These are phyloP conservation scores for Chaetomium fimeti DNA, from an alignment of 495 filamentous ascomycete species.

Conservation along the genomic window DNA sequence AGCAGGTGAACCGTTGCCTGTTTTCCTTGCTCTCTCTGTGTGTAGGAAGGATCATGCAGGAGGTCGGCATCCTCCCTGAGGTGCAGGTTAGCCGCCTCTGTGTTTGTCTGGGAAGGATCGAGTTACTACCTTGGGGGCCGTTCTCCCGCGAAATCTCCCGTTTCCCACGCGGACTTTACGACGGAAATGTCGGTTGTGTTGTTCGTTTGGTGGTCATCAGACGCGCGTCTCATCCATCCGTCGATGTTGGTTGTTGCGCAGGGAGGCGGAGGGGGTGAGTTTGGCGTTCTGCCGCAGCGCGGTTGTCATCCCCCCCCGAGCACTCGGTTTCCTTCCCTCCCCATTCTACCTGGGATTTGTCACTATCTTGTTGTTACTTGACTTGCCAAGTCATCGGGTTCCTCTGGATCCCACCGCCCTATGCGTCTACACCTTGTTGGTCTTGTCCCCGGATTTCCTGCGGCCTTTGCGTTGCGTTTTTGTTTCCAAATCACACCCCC, in stretches of 20 bases:
- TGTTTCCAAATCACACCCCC: neutral
- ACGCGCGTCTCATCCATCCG: neutral
- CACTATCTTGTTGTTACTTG: no score
- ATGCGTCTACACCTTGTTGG: no score
- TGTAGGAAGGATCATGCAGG: neutral
- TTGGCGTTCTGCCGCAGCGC: neutral
- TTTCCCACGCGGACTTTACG: no score
- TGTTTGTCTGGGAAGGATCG: neutral
- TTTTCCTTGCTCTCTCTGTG: neutral
- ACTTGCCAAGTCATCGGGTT: no score
- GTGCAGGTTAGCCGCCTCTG: neutral
- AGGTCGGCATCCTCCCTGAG: neutral
- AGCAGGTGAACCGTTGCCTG: no score
- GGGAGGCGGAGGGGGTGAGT: neutral
- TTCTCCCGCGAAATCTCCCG: neutral
- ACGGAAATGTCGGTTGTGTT: no score
- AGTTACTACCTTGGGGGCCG: no score
- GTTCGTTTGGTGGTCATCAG: neutral
- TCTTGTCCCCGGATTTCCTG: neutral
- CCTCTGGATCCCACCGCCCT: no score
- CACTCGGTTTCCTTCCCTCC: no score
- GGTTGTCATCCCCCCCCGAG: neutral
- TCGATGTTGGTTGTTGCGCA: neutral
- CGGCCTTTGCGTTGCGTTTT: neutral
- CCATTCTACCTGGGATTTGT: neutral